Evolutionary conservation across 2,329 filamentous ascomycete species (phyloP), one percentile per base, ranked within the genome.

Genomic region (Xylariaceae sp.): DNA sequence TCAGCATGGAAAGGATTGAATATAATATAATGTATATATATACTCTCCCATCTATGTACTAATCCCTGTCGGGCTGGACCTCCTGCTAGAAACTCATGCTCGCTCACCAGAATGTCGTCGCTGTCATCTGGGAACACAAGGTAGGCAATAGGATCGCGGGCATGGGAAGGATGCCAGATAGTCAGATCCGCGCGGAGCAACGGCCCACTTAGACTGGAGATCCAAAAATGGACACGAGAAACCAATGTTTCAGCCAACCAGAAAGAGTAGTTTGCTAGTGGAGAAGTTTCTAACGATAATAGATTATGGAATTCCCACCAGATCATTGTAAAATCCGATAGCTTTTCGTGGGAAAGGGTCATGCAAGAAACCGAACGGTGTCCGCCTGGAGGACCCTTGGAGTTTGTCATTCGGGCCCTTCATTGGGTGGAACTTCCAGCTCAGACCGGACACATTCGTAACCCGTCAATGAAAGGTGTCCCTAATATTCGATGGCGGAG

Each of bases 201-300:
- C 32, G 55, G 45, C 50, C 56, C 54, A 57, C 57, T 53, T 53
- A 33, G 49, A 49, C 53, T 56, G 51, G 37, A 52, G 37, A 51
- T 49, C 65, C 66, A 67, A 66, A 65, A 65, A 63, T 64, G 67
- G 66, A 70, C 67, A 70, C 67, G 67, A 70, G 67, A 69, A 69
- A 68, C 64, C 53, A 57, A 47, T 61, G 65, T 68, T 68, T 68
- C 64, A 67, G 61, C 63, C 61, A 67, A 65, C 62, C 61, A 62
- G 47, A 56, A 52, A 48, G 47, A 53, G 50, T 27, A 48, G 5
- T 8, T 8, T 32, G 12, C 5, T 16, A 32, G 54, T 44, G 44
- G 43, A 42, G 44, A 51, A 48, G 35, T 47, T 20, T 37, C 37
- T 42, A 38, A 22, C 29, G 48, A 41, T 46, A 34, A 41, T 39